Conservation (phyloP, 2,329 filamentous ascomycete genomes). For the Magnaporthiopsis poae region DNA sequence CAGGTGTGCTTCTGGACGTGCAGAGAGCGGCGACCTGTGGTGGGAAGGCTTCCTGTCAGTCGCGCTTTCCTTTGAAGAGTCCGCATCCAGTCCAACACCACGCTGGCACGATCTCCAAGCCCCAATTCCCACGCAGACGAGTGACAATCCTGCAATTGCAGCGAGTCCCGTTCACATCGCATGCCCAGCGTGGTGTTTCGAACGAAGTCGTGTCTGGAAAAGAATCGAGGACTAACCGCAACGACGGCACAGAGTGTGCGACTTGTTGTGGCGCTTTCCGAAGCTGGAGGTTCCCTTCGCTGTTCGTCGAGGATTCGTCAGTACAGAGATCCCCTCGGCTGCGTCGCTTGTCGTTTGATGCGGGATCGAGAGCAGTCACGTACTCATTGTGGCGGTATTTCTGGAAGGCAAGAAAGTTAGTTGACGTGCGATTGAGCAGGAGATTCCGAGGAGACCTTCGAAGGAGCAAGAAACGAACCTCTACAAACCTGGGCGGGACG, state of each 20-base stretch:
- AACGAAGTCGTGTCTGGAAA: no score
- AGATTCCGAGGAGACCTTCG: not conserved
- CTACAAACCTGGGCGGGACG: no score
- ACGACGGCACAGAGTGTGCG: conserved; percentile 95
- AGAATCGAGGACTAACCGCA: conserved; percentile 66
- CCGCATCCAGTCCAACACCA: not conserved
- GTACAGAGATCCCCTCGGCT: conserved; percentile 22
- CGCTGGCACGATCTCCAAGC: not conserved
- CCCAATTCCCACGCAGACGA: not conserved
- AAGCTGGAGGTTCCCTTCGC: conserved; percentile 48
- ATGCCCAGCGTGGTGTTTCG: not conserved
- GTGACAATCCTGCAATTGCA: not conserved
- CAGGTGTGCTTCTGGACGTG: conserved; percentile 99
- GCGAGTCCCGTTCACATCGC: not conserved
- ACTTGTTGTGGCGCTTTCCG: conserved; percentile 77
- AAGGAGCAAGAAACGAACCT: not conserved
- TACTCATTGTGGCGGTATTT: conserved; percentile 49
- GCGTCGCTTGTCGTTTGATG: conserved; percentile 10
- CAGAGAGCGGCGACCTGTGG: conserved; percentile 80
- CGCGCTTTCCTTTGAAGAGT: not conserved
- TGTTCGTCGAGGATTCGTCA: conserved; percentile 18
- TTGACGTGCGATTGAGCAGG: not conserved
- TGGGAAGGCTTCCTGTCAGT: conserved; percentile 17
- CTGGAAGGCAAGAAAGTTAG: conserved; percentile 12
- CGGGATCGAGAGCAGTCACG: conserved; percentile 11